Percentiles rank a stretch among this genome's conserved stretches.
These are phyloP conservation scores for Meyerozyma sp. DNA, from an alignment of 1,139 yeast genomes.

Conservation along the genomic window DNA sequence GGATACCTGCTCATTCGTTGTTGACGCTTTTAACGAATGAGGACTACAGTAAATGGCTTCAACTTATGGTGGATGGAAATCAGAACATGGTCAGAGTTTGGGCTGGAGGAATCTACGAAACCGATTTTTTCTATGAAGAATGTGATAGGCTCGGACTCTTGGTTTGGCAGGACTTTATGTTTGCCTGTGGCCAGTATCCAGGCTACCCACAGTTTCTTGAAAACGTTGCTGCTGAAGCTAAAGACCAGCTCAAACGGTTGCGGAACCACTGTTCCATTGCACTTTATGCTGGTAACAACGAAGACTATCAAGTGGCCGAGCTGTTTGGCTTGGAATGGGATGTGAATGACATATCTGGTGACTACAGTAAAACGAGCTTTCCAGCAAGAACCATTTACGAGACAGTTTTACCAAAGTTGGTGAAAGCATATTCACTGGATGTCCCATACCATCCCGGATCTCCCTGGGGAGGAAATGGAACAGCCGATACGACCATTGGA, in stretches of 20 bases:
- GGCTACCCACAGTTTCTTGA: conserved; percentile 22
- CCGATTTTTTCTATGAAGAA: conserved; percentile 32
- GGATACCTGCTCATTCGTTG: conserved; percentile 46
- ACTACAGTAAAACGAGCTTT: conserved; percentile 27
- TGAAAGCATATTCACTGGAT: conserved; percentile 16
- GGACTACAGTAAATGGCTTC: conserved; percentile 31
- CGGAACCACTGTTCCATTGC: conserved; percentile 31
- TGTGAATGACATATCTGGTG: conserved; percentile 18
- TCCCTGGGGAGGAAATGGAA: conserved; percentile 35
- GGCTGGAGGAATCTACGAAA: conserved; percentile 49
- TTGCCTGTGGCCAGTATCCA: conserved; percentile 49
- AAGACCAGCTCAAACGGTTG: conserved; percentile 29
- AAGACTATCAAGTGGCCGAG: conserved; percentile 43
- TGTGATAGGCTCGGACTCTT: conserved; percentile 40
- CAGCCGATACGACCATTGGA: conserved; percentile 34
- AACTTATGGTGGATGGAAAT: conserved; percentile 27
- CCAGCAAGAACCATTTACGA: conserved; percentile 41
- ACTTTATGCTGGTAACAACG: conserved; percentile 40
- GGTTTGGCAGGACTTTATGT: conserved; percentile 51
- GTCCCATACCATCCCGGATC: conserved; percentile 38
- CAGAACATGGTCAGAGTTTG: conserved; percentile 44
- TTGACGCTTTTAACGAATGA: conserved; percentile 21
- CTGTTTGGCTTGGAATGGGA: conserved; percentile 25
- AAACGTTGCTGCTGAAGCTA: conserved; percentile 26
- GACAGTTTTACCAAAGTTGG: conserved; percentile 24